Evolutionary conservation across 2,329 filamentous ascomycete genomes (phyloP).

Genomic region (Mycosphaerella arachidis): DNA sequence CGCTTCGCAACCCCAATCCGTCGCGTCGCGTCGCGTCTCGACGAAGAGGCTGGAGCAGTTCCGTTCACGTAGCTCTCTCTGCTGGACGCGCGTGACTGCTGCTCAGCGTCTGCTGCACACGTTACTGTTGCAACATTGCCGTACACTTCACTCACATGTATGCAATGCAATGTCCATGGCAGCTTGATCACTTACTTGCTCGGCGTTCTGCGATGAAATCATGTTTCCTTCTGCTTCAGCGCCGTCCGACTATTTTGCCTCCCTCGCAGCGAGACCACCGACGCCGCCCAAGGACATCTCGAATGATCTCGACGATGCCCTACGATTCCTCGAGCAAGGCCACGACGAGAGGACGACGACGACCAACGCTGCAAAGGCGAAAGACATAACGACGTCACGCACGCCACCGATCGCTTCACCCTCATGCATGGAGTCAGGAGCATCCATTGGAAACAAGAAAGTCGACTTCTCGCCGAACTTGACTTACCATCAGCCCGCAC

Average conservation of each 20-base stretch:
- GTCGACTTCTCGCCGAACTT: conserved; percentile 60
- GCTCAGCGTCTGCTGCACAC: background rate
- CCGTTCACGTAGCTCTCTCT: background rate
- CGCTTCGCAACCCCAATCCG: background rate
- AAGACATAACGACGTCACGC: conserved; percentile 5
- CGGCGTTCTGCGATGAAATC: conserved; percentile 6
- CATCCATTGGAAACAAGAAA: conserved; percentile 45
- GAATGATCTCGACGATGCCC: conserved; percentile 34
- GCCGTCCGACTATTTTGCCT: conserved; percentile 37
- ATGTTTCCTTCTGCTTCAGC: conserved; percentile 19
- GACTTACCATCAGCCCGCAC: conserved; percentile 41
- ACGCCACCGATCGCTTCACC: conserved; percentile 21
- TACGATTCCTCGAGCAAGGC: conserved; percentile 38
- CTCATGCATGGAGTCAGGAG: conserved; percentile 34
- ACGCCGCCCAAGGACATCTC: conserved; percentile 51
- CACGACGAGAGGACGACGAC: conserved; percentile 21
- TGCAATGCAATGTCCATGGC: background rate
- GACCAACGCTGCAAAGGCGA: background rate
- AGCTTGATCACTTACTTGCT: conserved; percentile 4
- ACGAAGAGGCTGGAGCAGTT: background rate
- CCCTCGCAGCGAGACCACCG: conserved; percentile 50
- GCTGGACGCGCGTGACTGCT: background rate
- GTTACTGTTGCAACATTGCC: background rate
- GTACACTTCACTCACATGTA: too few species aligned
- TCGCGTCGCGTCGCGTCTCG: background rate